Percentiles rank a stretch among this genome's conserved stretches.
These are phyloP conservation scores for Mycena vulgaris DNA, from an alignment of 768 basidiomycete genomes.

Conservation along the genomic window DNA sequence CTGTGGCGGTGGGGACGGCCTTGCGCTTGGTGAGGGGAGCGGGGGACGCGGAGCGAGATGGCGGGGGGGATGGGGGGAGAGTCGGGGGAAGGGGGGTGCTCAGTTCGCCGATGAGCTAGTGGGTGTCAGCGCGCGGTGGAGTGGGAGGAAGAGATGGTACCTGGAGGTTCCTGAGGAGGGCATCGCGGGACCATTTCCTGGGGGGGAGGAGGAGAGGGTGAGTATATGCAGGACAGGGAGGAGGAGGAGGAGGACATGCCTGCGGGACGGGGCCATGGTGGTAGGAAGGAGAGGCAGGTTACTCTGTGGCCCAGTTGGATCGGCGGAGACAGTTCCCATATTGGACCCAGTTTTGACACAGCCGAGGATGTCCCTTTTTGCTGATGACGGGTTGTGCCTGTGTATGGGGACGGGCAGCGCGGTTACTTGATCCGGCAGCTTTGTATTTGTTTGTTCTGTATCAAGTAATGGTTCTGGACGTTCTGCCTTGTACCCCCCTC, in stretches of 20 bases:
- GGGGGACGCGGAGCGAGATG: constrained; percentile 65
- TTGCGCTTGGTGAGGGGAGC: constrained; percentile 65
- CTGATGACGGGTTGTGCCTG: too few species aligned
- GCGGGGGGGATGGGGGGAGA: constrained; percentile 67
- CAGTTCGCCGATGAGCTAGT: constrained; percentile 60
- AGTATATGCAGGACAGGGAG: constrained; percentile 5
- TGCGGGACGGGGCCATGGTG: constrained; percentile 39
- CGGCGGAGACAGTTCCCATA: too few species aligned
- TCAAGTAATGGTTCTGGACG: too few species aligned
- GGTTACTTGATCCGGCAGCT: too few species aligned
- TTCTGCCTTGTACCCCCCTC: too few species aligned
- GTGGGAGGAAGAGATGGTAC: constrained; percentile 44
- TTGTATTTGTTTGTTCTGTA: too few species aligned
- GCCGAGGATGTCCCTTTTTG: too few species aligned
- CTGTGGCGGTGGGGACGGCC: constrained; percentile 55
- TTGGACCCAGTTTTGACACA: too few species aligned
- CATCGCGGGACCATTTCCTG: constrained; percentile 67
- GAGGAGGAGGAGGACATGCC: constrained; percentile 43
- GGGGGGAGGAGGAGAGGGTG: constrained; percentile 34
- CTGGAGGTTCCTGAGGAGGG: constrained; percentile 65
- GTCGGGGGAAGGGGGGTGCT: constrained; percentile 59
- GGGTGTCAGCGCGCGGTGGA: constrained; percentile 18
- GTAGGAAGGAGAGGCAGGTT: constrained; percentile 34
- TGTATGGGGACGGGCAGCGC: too few species aligned
- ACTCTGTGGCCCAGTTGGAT: too few species aligned